Percentiles rank a stretch among this genome's conserved stretches.
phyloP scores from a whole-genome alignment of 78 protist genomes.

The Planoprotostelium fungivorum region DNA sequence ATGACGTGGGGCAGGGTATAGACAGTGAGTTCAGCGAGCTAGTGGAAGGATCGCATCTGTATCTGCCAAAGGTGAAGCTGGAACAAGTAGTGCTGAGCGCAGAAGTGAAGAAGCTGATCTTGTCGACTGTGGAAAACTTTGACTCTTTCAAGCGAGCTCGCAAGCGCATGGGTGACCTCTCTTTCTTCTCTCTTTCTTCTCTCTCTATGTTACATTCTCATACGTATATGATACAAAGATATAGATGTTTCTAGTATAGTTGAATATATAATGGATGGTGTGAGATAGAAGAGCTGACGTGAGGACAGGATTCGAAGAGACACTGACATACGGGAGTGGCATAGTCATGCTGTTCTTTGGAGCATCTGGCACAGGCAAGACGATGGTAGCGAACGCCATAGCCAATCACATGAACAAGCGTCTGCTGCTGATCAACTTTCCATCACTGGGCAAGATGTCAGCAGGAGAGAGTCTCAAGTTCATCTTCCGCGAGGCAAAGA shows the following conservation, averaged over 20 bases:
- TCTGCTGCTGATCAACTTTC: conserved; percentile 39
- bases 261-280: no score
- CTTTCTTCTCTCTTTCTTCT: not conserved
- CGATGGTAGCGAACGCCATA: conserved; percentile 71
- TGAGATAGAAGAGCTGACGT: no score
- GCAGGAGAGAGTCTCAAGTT: conserved; percentile 19
- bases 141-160: conserved; percentile 6
- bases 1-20: conserved; percentile 38
- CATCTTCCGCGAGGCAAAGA: conserved; percentile 70
- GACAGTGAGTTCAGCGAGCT: conserved; percentile 64
- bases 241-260: no score
- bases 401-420: conserved; percentile 57
- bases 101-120: conserved; percentile 15
- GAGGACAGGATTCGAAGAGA: conserved; percentile 32
- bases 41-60: conserved; percentile 62
- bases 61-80: conserved; percentile 28
- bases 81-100: conserved; percentile 53
- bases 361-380: conserved; percentile 69
- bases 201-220: not conserved
- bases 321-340: conserved; percentile 43
- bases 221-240: no score
- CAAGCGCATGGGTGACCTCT: not conserved
- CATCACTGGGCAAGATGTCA: conserved; percentile 10
- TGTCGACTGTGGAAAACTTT: conserved; percentile 23
- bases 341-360: conserved; percentile 63